Evolutionary conservation across 805 yeast genomes (phyloP), one percentile per base, ranked within the genome.

Genomic region (Saccharomycopsis malanga): DNA sequence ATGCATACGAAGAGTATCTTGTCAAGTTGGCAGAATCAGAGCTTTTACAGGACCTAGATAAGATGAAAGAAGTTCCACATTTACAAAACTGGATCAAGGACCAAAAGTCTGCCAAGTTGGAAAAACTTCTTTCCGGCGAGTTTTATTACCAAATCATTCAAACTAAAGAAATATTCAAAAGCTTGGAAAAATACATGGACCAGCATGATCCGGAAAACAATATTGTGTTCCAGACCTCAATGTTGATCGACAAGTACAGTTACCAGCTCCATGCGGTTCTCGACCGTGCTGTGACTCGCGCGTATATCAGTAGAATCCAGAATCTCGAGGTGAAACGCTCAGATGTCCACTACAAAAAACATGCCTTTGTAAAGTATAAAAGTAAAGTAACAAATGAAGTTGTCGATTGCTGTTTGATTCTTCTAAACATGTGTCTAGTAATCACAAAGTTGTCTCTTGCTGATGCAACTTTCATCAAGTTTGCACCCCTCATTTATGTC

Each of bases 61-160:
- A 45, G 37, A 32, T 37, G 41, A 45, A 42, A 27, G 34, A 27
- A 17, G 42, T 41, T 6, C 39, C 47, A 10, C 32, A 45, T 39
- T 44, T 49, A 7, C 53, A 42, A 21, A 35, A 30, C 29, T 49
- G 53, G 53, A 38, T 49, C 10, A 42, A 34, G 17, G 30, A 29
- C 22, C 53, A 49, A 24, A 42, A 49, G 17, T 45, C 49, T 22
- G 44, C 43, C 12, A 45, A 42, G 30, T 38, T 49, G 21, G 53
- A 49, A 22, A 45, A 49, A 39, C 34, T 42, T 14, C 20, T 49
- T 7, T 37, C 43, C 4, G 53, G 53, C 18, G 50, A 39, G 17
- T 49, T 49, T 30, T 49, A 45, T 27, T 49, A 49, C 22, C 49
- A 46, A 34, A 34, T 49, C 15, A 49, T 49, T 30, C 53, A 49